phyloP scores from a whole-genome alignment of 148 eudicot species.

The Rhododendron simsii region DNA sequence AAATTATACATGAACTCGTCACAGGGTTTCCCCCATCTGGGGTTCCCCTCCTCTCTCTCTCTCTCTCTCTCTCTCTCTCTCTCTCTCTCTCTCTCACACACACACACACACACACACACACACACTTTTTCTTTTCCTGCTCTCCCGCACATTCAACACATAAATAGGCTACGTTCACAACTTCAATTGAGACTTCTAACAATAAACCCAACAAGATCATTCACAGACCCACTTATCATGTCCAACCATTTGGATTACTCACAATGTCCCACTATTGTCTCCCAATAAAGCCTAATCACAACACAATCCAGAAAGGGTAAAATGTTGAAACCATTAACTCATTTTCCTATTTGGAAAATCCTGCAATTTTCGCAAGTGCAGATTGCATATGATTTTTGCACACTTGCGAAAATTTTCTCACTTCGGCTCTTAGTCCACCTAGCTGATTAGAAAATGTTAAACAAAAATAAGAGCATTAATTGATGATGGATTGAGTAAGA shows the following conservation, averaged over 20 bases:
- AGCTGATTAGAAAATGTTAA: background rate
- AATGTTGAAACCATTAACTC: background rate
- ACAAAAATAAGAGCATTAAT: background rate
- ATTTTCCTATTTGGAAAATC: background rate
- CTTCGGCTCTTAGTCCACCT: background rate
- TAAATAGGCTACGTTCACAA: too few species aligned
- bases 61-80: background rate
- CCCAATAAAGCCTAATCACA: background rate
- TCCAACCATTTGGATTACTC: background rate
- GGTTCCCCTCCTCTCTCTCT: background rate
- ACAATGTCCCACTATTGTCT: background rate
- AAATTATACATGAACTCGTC: background rate
- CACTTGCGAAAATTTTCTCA: background rate
- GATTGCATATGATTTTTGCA: background rate
- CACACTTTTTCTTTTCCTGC: background rate
- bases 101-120: too few species aligned
- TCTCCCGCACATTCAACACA: background rate
- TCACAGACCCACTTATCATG: background rate
- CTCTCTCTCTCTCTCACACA: background rate
- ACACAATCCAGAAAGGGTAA: background rate
- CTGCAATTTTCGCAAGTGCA: background rate
- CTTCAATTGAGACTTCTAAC: background rate
- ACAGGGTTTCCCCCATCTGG: background rate
- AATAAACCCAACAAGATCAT: background rate
- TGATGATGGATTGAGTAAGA: background rate